Base-by-base conservation (phyloP, 768 basidiomycete species). In the Suillus subluteus region DNA sequence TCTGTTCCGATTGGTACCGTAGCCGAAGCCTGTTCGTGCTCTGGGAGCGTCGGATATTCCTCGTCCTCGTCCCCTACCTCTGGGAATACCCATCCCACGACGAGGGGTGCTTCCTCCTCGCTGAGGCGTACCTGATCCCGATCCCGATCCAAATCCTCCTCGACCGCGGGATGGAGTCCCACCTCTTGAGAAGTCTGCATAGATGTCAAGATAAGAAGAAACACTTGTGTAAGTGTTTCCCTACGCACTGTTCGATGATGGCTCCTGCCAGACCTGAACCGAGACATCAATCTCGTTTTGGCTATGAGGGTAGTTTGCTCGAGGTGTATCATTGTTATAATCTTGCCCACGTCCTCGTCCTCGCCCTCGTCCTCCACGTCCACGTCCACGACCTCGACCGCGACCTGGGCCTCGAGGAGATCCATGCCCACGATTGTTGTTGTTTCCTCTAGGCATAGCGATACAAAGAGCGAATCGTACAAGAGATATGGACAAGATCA, bases 231-330 rank as follows among this genome's bases (percentile, higher is more conserved):
- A 15, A 15, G 35, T 37, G 6, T 26, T 44, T 58, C 50, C 40
- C 15, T 21, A 74, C 71, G 69, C 62, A 77, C 74, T 64, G 35
- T 21, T 35, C 21, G 35, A 56, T 16, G 41, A 62, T 26, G 66
- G 62, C 23, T 62, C 67, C 26, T 6, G 9, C 76, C 73, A 79
- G 12, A 71, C 61, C 48, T 78, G 76, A 67, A 74, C 65, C 12
- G 52, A 62, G n/a, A 64, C 56, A 41, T 78, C 78, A 12, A 69
- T 54, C 8, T 79, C 73, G 62, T 62, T 32, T 37, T 37, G 37
- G 9, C 37, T 1, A 30, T 75, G 64, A 12, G 73, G 62, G 21
- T 78, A 79, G 26, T n/a, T 62, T 46, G 48, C 66, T 58, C 68
- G 66, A 18, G 38, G n/a, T 40, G 43, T 62, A 4, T 26, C 18